Conservation (phyloP, 164 flowering plant species). For the Aristolochia contorta region DNA sequence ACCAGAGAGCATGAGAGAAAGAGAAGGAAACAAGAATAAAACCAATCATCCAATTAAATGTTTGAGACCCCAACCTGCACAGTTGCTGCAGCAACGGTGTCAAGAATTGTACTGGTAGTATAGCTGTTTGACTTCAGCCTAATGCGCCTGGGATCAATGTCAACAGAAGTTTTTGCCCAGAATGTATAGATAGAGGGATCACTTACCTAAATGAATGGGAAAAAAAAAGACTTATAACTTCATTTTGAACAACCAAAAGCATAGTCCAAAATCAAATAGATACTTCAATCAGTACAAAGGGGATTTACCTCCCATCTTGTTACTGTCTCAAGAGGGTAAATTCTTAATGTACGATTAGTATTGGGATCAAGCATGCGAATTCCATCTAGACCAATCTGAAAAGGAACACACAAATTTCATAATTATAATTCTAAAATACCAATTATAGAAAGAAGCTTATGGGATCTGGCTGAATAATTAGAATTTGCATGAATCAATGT, state of each 20-base stretch:
- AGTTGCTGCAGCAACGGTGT: constrained; percentile 88
- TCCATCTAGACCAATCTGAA: constrained; percentile 92
- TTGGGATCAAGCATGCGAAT: constrained; percentile 93
- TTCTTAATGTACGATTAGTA: constrained; percentile 69
- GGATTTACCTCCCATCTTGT: constrained; percentile 85
- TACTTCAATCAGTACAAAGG: not conserved
- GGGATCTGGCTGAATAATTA: too few species aligned
- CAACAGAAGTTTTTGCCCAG: constrained; percentile 94
- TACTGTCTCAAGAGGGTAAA: constrained; percentile 80
- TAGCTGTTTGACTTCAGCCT: constrained; percentile 89
- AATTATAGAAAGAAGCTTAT: too few species aligned
- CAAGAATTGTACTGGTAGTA: constrained; percentile 79
- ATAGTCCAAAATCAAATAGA: not conserved
- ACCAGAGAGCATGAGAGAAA: not conserved
- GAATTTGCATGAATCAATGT: too few species aligned
- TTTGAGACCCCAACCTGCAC: constrained; percentile 48
- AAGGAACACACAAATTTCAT: constrained; percentile 1
- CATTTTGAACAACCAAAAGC: not conserved
- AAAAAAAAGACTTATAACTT: constrained; percentile 3
- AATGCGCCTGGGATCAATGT: constrained; percentile 85
- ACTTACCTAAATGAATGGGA: constrained; percentile 37
- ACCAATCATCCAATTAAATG: not conserved
- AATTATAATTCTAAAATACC: too few species aligned
- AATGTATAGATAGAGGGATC: constrained; percentile 72
- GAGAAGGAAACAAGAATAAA: not conserved